These are phyloP conservation scores for Sphagnum fallax DNA, from an alignment of 228 moss, liverwort and hornwort genomes.

Conservation along the genomic window DNA sequence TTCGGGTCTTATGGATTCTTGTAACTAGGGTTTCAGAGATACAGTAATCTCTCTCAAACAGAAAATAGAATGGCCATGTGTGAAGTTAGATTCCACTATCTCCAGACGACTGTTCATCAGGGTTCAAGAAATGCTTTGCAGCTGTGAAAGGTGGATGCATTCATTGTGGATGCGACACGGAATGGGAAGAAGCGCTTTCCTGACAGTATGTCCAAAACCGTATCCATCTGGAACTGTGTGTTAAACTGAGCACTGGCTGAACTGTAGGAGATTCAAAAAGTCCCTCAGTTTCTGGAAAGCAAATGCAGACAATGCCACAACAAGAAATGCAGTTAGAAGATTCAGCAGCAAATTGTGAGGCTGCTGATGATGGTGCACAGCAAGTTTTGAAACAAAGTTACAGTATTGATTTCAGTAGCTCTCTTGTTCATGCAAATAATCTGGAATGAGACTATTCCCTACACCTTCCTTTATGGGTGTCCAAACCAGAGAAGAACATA, in stretches of 20 bases:
- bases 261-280: constrained; percentile 11
- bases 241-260: constrained; percentile 71
- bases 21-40: too few relatives aligned
- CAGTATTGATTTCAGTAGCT: neutral
- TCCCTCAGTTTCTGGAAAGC: neutral
- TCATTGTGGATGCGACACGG: constrained; percentile 89
- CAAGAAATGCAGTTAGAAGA: neutral
- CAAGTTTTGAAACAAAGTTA: too few relatives aligned
- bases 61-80: too few relatives aligned
- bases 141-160: constrained; percentile 85
- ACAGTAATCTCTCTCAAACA: too few relatives aligned
- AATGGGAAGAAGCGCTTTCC: constrained; percentile 88
- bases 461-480: constrained; percentile 81
- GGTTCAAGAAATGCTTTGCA: constrained; percentile 22
- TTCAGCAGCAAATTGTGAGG: neutral
- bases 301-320: neutral
- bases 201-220: constrained; percentile 93
- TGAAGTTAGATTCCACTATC: too few relatives aligned
- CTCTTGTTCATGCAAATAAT: neutral
- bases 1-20: too few relatives aligned
- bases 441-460: constrained; percentile 67
- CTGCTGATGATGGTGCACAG: too few relatives aligned
- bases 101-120: too few relatives aligned
- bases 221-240: constrained; percentile 92
- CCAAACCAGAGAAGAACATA: constrained; percentile 75